Evolutionary conservation across 2,329 filamentous ascomycete genomes (phyloP), one percentile per base, ranked within the genome.

Genomic region (Sporothrix protearum): DNA sequence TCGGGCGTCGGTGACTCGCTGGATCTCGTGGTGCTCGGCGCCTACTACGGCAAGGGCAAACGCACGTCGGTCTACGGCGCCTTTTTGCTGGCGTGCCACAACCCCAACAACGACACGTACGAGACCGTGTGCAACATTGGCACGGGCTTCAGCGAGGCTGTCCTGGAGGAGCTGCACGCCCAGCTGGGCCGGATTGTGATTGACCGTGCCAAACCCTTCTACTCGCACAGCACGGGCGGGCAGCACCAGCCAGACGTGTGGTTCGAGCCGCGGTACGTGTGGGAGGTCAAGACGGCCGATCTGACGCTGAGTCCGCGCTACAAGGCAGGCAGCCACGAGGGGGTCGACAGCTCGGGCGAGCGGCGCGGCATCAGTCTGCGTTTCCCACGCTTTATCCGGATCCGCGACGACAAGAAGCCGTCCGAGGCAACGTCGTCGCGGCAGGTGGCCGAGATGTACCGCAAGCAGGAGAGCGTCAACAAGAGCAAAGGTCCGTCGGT

Each of bases 61-160:
- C 93, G 96, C 73, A 97, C 96, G 0, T 95, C 92, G 0, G 93
- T 96, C 72, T 99, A 97, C 79, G 96, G 96, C 72, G 94, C 96
- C 7, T 99, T 99, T 85, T 86, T 98, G 19, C 88, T 99, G 3
- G 96, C 95, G 6, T 97, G 95, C 81, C 97, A 96, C 84, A 98
- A 97, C 80, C 83, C 91, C 0, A 85, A 81, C 68, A 88, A 86
- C 1, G 93, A 99, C 73, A 89, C 85, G 1, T 99, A 97, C 82
- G 96, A 99, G 81, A 96, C 94, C 0, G 90, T 99, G 2, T 99
- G 96, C 87, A 99, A 99, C 80, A 98, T 99, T 77, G 96, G 96
- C 75, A 99, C 96, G 0, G 96, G 96, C 2, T 99, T 99, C 82
- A 95, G 91, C 0, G 96, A 99, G 81, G 92, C 91, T n/a, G 86